Evolutionary conservation across 768 basidiomycete species (phyloP), one percentile per base, ranked within the genome.

Genomic region (Boletus pseudo-olivaceus): DNA sequence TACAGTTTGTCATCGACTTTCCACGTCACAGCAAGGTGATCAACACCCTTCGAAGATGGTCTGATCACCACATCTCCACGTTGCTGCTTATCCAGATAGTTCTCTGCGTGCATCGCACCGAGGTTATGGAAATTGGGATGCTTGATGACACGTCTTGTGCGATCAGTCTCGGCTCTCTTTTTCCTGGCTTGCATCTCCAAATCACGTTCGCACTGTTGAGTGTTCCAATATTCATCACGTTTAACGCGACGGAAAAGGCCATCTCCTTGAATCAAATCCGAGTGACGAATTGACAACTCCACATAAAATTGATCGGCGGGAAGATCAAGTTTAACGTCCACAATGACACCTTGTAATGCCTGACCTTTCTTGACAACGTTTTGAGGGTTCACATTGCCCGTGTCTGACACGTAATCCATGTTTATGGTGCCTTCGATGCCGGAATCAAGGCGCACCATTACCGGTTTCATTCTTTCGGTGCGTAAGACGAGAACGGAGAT

Each of bases 101-200:
- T 79, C 72, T 98, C 97, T 2, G 97, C 95, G 61, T 97, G 88
- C 14, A 80, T 75, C 7, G 90, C 85, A 59, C 92, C 95, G 78
- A 96, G 86, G 65, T 97, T 93, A 67, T 95, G 90, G 82, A 98
- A 99, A 71, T 96, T 94, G 2, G 96, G 97, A 69, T 99, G 97
- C 68, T 98, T 93, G 75, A 99, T 91, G 49, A 96, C 84, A 26
- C 96, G 79, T 55, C 92, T 82, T 34, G 84, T 82, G 56, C 82
- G 80, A 61, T 90, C 88, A 9, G 83, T 86, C 64, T 93, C 88
- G 2, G 90, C 84, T 44, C 90, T 78, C 75, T 93, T 95, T 74
- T 91, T 95, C 59, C 91, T 81, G 23, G 80, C 82, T 57, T 88
- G 74, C 59, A 91, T 73, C 56, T 93, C 89, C 59, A 73, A 69